Evolutionary conservation across 257 asterid genomes (phyloP).

Genomic region (Nicotiana knightiana): DNA sequence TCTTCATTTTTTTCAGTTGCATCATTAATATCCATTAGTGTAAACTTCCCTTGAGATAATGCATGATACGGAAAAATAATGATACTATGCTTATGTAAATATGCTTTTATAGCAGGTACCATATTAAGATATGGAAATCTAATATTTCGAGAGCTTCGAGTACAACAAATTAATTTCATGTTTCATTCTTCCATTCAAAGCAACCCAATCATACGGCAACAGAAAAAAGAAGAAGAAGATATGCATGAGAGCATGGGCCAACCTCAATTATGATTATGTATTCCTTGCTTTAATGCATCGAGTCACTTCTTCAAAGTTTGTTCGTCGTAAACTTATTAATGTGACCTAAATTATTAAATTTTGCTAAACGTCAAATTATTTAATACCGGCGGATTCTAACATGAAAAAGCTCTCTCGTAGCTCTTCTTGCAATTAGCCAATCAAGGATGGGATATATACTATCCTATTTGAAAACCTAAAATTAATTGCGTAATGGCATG

Average conservation of each 20-base stretch:
- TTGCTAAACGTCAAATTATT: background rate
- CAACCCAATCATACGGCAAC: background rate
- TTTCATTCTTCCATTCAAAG: background rate
- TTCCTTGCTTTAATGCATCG: background rate
- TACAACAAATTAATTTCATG: background rate
- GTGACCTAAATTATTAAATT: background rate
- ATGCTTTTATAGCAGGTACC: background rate
- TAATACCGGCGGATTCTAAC: background rate
- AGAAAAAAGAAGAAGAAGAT: background rate
- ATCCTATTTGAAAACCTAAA: background rate
- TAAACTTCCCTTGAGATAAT: background rate
- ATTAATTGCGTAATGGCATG: background rate
- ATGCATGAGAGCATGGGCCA: background rate
- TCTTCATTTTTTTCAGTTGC: background rate
- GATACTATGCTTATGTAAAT: background rate
- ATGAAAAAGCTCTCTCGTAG: background rate
- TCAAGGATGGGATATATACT: background rate
- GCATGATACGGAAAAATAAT: background rate
- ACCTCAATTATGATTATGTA: background rate
- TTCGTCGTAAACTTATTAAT: background rate
- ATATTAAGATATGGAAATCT: background rate
- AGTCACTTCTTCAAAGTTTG: background rate
- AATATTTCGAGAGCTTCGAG: background rate
- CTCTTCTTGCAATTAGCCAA: background rate
- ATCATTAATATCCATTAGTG: background rate